Percentiles rank a stretch among this genome's conserved stretches.
Evolutionary conservation across 2,329 filamentous ascomycete species (phyloP).

Genomic region (Clathrospora elynae): DNA sequence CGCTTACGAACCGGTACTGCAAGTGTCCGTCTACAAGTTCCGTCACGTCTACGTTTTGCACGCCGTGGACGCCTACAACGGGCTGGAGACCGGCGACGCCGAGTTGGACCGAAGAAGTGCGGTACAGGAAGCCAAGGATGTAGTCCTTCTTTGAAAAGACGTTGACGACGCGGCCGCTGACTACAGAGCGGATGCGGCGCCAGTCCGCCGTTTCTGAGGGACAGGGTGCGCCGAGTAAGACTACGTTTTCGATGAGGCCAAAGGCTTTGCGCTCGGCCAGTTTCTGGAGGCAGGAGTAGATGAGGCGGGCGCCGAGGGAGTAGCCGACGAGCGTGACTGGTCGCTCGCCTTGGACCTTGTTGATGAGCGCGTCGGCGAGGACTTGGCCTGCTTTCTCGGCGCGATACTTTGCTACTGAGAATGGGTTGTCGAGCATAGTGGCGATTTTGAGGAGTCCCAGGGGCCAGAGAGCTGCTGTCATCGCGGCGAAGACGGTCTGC

Average conservation of each 20-base stretch:
- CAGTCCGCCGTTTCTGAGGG: slow-evolving; percentile 75
- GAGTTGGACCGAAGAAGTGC: slow-evolving; percentile 78
- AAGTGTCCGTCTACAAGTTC: slow-evolving; percentile 58
- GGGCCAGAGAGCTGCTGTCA: slow-evolving; percentile 57
- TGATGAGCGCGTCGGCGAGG: slow-evolving; percentile 80
- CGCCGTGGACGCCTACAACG: slow-evolving; percentile 68
- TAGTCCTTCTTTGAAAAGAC: slow-evolving; percentile 88
- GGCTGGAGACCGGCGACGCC: slow-evolving; percentile 84
- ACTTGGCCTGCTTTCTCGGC: slow-evolving; percentile 81
- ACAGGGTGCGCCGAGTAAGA: slow-evolving; percentile 80
- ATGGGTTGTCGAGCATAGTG: slow-evolving; percentile 77
- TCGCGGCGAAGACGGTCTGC: slow-evolving; percentile 56
- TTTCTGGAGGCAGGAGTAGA: slow-evolving; percentile 78
- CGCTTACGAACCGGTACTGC: slow-evolving; percentile 57
- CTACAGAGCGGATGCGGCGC: slow-evolving; percentile 76
- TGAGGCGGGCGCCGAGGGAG: slow-evolving; percentile 78
- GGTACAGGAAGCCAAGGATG: slow-evolving; percentile 84
- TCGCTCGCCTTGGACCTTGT: slow-evolving; percentile 79
- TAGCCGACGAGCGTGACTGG: slow-evolving; percentile 82
- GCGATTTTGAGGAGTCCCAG: slow-evolving; percentile 54
- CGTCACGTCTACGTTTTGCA: slow-evolving; percentile 63
- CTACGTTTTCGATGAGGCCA: slow-evolving; percentile 80
- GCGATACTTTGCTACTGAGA: slow-evolving; percentile 74
- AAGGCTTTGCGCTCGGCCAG: slow-evolving; percentile 80
- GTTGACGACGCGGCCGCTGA: slow-evolving; percentile 82